These are phyloP conservation scores for Acer saccharum DNA, from an alignment of 345 rosid genomes.

Conservation along the genomic window DNA sequence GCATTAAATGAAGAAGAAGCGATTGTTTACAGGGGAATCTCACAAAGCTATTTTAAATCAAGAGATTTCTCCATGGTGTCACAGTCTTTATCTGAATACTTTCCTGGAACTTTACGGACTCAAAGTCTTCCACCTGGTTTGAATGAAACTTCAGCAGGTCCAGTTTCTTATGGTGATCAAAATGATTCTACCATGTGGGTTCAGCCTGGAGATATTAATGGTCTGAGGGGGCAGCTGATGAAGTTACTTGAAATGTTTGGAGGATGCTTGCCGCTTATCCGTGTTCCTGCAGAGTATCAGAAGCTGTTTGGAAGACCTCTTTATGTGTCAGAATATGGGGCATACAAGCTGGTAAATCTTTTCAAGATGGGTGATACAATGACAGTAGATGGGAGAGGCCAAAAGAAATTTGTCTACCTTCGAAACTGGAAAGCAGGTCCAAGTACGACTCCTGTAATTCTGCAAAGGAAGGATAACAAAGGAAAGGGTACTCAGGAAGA, in stretches of 20 bases:
- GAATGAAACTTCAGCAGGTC: conserved; percentile 47
- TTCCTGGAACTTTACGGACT: conserved; percentile 44
- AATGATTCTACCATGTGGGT: conserved; percentile 76
- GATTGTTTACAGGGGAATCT: conserved; percentile 61
- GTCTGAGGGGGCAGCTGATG: conserved; percentile 73
- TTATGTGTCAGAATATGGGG: conserved; percentile 78
- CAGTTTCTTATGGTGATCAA: conserved; percentile 46
- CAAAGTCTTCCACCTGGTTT: conserved; percentile 60
- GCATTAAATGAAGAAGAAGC: conserved; percentile 72
- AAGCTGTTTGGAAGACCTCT: conserved; percentile 78
- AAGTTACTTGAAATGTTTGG: conserved; percentile 86
- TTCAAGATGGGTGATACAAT: conserved; percentile 75
- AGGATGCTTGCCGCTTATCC: conserved; percentile 76
- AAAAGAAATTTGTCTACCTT: conserved; percentile 70
- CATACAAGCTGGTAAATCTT: conserved; percentile 74
- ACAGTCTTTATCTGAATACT: conserved; percentile 55
- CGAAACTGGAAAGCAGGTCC: conserved; percentile 57
- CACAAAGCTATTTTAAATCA: conserved; percentile 56
- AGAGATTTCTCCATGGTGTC: conserved; percentile 62
- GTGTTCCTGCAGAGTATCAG: conserved; percentile 76
- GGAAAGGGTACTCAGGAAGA: conserved; percentile 50
- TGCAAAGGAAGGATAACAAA: conserved; percentile 59
- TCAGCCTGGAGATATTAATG: conserved; percentile 88
- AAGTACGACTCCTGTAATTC: conserved; percentile 47
- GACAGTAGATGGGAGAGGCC: conserved; percentile 74